phyloP scores from a whole-genome alignment of 2,329 filamentous ascomycete genomes.

The Fulvia fulva region DNA sequence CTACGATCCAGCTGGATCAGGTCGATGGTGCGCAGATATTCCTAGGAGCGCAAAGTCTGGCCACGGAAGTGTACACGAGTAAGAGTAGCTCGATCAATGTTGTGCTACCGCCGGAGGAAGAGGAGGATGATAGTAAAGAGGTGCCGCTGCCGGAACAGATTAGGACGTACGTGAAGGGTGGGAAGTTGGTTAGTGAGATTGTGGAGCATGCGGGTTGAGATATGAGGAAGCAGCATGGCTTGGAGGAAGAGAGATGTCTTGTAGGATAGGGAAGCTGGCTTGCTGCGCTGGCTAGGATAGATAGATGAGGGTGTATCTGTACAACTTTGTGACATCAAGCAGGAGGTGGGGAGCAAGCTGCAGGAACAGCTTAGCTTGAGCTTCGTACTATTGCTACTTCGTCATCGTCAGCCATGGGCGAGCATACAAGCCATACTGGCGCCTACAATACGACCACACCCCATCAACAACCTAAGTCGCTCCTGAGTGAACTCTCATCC shows the following conservation, averaged over 20 bases:
- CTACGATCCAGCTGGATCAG: constrained; percentile 87
- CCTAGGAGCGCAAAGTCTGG: constrained; percentile 71
- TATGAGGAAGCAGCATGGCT: background rate
- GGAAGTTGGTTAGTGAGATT: constrained; percentile 83
- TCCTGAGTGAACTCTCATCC: too few relatives aligned
- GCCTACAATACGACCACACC: too few relatives aligned
- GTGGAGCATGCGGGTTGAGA: constrained; percentile 82
- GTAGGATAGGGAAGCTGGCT: constrained; percentile 6
- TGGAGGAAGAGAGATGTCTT: constrained; percentile 1
- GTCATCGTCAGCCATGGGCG: background rate
- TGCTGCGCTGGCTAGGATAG: background rate
- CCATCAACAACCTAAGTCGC: background rate
- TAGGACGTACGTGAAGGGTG: constrained; percentile 72
- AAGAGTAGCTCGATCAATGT: constrained; percentile 86
- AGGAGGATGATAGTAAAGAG: constrained; percentile 77
- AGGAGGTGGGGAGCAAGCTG: background rate
- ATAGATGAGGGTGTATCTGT: background rate
- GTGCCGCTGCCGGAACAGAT: constrained; percentile 86
- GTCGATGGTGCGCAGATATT: constrained; percentile 88
- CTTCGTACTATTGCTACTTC: background rate
- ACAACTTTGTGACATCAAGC: background rate
- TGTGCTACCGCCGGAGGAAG: constrained; percentile 66
- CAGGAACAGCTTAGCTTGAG: background rate
- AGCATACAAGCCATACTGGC: background rate
- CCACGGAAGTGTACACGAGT: constrained; percentile 81